Conservation (phyloP, 805 yeast species). For the Zygoascus bituminiphila region DNA sequence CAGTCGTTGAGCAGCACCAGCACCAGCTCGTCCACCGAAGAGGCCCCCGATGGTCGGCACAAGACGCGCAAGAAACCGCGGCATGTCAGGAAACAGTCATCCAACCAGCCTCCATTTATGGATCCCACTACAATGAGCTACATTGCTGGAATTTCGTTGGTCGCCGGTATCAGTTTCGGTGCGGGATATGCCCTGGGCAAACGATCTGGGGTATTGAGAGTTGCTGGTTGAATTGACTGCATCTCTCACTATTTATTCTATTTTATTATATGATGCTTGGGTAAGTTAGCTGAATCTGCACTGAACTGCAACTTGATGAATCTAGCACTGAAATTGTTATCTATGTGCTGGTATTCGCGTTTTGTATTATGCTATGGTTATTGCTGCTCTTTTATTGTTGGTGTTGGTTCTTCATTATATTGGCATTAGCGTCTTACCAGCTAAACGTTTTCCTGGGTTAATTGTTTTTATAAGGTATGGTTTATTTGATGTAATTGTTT, state of each 20-base stretch:
- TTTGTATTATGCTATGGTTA: too few species aligned
- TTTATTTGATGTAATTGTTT: too few species aligned
- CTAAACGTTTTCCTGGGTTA: too few species aligned
- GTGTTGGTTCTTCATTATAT: too few species aligned
- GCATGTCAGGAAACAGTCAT: not conserved
- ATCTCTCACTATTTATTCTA: not conserved
- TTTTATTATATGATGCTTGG: too few species aligned
- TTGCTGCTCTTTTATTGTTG: too few species aligned
- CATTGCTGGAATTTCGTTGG: conserved; percentile 2
- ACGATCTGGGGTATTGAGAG: conserved; percentile 8
- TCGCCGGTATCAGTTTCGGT: conserved; percentile 18
- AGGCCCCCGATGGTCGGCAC: not conserved
- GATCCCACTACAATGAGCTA: conserved; percentile 1
- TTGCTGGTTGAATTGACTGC: not conserved
- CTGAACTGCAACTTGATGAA: too few species aligned
- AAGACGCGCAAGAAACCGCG: not conserved
- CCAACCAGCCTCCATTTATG: not conserved
- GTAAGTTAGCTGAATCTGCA: too few species aligned
- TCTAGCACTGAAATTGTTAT: too few species aligned
- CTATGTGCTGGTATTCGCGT: too few species aligned
- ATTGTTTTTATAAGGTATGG: too few species aligned
- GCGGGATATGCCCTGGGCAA: conserved; percentile 20
- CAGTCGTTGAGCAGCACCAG: not conserved
- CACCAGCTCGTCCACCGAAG: not conserved
- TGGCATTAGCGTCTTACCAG: too few species aligned